Percentiles rank a stretch among this genome's conserved stretches.
Evolutionary conservation across 1,284 basidiomycete genomes (phyloP).

Genomic region (Dichomitus squalens): DNA sequence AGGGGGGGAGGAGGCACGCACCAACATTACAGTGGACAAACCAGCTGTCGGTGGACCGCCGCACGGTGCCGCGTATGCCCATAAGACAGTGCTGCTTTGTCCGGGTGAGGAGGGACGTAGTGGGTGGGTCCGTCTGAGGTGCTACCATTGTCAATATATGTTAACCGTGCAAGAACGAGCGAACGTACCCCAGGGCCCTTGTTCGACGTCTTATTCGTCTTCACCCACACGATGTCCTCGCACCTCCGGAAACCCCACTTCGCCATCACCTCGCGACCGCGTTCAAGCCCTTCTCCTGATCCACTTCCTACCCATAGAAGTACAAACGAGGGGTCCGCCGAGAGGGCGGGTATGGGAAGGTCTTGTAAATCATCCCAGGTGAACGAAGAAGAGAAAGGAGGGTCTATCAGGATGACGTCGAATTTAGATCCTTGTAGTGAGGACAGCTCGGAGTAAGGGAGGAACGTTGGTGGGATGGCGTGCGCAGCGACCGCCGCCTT

Average conservation of each 20-base stretch:
- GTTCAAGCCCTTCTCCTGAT: slow-evolving; percentile 88
- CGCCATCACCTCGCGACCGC: slow-evolving; percentile 87
- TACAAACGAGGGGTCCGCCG: slow-evolving; percentile 91
- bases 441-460: slow-evolving; percentile 60
- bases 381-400: slow-evolving; percentile 82
- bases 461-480: slow-evolving; percentile 67
- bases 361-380: slow-evolving; percentile 84
- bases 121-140: slow-evolving; percentile 74
- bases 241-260: slow-evolving; percentile 96
- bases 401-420: slow-evolving; percentile 92
- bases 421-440: slow-evolving; percentile 74
- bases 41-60: slow-evolving; percentile 90
- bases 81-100: slow-evolving; percentile 97
- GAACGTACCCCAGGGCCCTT: slow-evolving; percentile 68
- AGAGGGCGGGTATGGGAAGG: slow-evolving; percentile 82
- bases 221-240: slow-evolving; percentile 97
- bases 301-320: slow-evolving; percentile 97
- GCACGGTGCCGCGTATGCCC: slow-evolving; percentile 97
- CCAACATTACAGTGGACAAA: slow-evolving; percentile 98
- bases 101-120: slow-evolving; percentile 80
- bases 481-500: slow-evolving; percentile 66
- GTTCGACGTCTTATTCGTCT: slow-evolving; percentile 78
- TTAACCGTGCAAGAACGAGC: neutral
- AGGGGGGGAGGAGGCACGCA: slow-evolving; percentile 37
- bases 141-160: neutral